Evolutionary conservation across 73 alveolate genomes (phyloP).

Genomic region (Paramecium biaurelia): DNA sequence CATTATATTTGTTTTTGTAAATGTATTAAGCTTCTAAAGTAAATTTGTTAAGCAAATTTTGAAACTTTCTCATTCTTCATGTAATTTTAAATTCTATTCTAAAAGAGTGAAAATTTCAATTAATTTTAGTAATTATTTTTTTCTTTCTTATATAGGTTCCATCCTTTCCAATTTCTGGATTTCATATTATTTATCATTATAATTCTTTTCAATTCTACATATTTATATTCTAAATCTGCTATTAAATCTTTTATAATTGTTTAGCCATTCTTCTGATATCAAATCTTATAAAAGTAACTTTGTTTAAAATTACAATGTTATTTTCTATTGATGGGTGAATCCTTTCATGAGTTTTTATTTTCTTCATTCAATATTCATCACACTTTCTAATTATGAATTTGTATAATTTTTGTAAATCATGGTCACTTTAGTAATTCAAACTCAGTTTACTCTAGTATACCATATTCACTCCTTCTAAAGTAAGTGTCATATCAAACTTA

Average conservation of each 20-base stretch:
- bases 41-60: background rate
- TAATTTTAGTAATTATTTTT: background rate
- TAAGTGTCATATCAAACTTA: constrained; percentile 44
- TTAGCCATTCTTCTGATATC: constrained; percentile 40
- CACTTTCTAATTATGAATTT: background rate
- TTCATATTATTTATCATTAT: constrained; percentile 63
- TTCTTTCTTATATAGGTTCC: constrained; percentile 58
- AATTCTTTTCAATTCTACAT: constrained; percentile 38
- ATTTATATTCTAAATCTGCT: constrained; percentile 56
- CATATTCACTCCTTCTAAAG: background rate
- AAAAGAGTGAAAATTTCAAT: constrained; percentile 45
- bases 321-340: background rate
- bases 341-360: background rate
- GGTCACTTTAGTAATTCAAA: background rate
- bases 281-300: constrained; percentile 34
- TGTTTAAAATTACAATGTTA: background rate
- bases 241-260: constrained; percentile 48
- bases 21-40: background rate
- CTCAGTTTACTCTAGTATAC: background rate
- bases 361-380: constrained; percentile 20
- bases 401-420: background rate
- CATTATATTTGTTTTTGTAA: background rate
- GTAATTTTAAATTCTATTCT: constrained; percentile 50
- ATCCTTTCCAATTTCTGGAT: constrained; percentile 52
- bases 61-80: constrained; percentile 54